Percentiles rank a stretch among this genome's conserved stretches.
phyloP scores from a whole-genome alignment of 768 basidiomycete genomes.

The Termitomyces sp. region DNA sequence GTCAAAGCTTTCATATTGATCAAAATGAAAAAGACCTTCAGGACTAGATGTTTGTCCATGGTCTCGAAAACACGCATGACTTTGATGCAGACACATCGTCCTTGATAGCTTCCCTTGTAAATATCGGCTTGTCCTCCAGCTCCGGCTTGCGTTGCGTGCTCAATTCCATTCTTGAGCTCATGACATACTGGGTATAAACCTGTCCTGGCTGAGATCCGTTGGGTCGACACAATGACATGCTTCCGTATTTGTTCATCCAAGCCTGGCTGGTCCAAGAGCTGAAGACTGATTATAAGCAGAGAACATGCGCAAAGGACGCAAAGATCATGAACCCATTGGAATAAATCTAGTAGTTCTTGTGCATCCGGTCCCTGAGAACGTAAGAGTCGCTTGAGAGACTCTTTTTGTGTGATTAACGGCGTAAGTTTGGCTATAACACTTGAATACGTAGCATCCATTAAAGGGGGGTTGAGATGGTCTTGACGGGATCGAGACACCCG shows the following conservation, averaged over 20 bases:
- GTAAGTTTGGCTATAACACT: not conserved
- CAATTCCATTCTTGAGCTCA: not conserved
- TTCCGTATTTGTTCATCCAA: not conserved
- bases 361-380: not conserved
- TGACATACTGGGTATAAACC: not conserved
- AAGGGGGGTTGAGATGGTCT: not conserved
- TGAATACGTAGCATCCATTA: not conserved
- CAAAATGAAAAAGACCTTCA: not conserved
- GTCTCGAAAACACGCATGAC: not conserved
- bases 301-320: not conserved
- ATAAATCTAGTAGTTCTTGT: not conserved
- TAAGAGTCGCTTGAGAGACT: not conserved
- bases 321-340: not conserved
- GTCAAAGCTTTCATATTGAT: not conserved
- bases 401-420: not conserved
- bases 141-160: not conserved
- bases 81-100: slow-evolving; percentile 1
- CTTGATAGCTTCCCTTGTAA: not conserved
- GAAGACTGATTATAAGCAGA: not conserved
- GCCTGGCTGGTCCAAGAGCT: not conserved
- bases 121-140: slow-evolving; percentile 4
- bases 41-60: not conserved
- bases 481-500: not conserved
- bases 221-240: not conserved
- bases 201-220: not conserved